Percentiles rank a stretch among this genome's conserved stretches.
Evolutionary conservation across 257 asterid species (phyloP).

Genomic region (Jasminum sambac): DNA sequence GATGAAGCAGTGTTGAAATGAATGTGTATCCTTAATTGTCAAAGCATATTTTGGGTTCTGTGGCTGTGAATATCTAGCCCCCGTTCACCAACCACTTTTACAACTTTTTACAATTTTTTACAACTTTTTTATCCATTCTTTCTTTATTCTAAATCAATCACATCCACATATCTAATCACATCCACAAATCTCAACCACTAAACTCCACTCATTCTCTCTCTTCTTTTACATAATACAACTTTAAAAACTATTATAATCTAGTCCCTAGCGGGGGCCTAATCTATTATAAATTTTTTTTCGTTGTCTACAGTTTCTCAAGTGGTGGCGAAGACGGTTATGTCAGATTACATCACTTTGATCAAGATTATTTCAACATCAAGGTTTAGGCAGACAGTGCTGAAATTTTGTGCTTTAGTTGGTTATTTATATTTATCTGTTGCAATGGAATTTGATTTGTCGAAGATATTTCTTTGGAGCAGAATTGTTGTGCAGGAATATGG

Average conservation of each 20-base stretch:
- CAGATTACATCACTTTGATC: conserved; percentile 82
- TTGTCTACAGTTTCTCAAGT: conserved; percentile 62
- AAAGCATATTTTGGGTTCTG: neutral
- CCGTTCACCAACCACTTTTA: too few species aligned
- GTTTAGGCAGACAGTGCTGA: conserved; percentile 28
- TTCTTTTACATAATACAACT: too few species aligned
- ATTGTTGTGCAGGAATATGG: neutral
- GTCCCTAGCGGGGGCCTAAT: too few species aligned
- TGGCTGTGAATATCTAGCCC: neutral
- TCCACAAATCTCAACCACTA: too few species aligned
- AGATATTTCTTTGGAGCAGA: conserved; percentile 4
- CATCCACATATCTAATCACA: too few species aligned
- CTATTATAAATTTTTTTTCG: neutral
- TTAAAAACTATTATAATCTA: too few species aligned
- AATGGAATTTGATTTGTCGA: conserved; percentile 7
- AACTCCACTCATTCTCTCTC: too few species aligned
- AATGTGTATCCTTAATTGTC: neutral
- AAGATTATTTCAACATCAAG: conserved; percentile 80
- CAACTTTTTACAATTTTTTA: too few species aligned
- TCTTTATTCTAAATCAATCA: too few species aligned
- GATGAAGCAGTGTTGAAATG: neutral
- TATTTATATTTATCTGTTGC: neutral
- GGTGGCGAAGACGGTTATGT: conserved; percentile 98
- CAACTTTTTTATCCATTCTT: too few species aligned
- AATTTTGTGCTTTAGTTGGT: neutral